These are phyloP conservation scores for Pyrenula aspistea DNA, from an alignment of 495 filamentous ascomycete species.

Conservation along the genomic window DNA sequence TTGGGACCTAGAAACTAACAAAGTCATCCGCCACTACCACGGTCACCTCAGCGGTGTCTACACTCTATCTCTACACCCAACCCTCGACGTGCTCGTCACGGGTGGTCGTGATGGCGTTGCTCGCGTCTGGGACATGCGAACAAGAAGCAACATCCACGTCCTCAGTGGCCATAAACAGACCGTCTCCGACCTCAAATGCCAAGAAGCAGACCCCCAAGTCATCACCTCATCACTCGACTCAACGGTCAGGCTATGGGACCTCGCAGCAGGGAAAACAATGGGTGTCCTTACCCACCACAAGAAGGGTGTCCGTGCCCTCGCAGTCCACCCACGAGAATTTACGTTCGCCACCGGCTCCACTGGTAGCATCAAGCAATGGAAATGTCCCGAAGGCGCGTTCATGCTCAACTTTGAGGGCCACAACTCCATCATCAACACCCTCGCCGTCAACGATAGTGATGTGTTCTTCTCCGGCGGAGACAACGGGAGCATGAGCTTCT, in stretches of 20 bases:
- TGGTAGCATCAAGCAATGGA: slow-evolving; percentile 97
- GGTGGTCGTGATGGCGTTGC: slow-evolving; percentile 91
- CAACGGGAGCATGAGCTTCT: slow-evolving; percentile 94
- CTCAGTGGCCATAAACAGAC: slow-evolving; percentile 82
- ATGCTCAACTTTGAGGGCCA: slow-evolving; percentile 99
- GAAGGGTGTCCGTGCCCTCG: slow-evolving; percentile 81
- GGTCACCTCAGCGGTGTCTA: slow-evolving; percentile 96
- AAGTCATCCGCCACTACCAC: slow-evolving; percentile 97
- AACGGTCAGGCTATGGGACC: slow-evolving; percentile 89
- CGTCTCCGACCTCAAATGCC: slow-evolving; percentile 77
- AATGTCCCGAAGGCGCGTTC: slow-evolving; percentile 93
- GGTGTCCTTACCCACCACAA: slow-evolving; percentile 96
- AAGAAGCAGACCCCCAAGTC: slow-evolving; percentile 94
- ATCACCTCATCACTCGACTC: slow-evolving; percentile 84
- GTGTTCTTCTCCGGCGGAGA: slow-evolving; percentile 93
- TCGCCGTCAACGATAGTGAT: slow-evolving; percentile 90
- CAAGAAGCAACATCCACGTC: slow-evolving; percentile 88
- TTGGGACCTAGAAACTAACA: slow-evolving; percentile 98
- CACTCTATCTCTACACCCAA: slow-evolving; percentile 80
- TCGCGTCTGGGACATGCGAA: slow-evolving; percentile 98
- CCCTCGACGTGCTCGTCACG: slow-evolving; percentile 86
- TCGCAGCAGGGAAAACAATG: slow-evolving; percentile 94
- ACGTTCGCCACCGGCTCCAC: slow-evolving; percentile 91
- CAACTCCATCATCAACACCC: slow-evolving; percentile 88
- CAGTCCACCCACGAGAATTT: slow-evolving; percentile 84